Conservation (phyloP, 495 filamentous ascomycete genomes). For the Hypoxylon perforatum region DNA sequence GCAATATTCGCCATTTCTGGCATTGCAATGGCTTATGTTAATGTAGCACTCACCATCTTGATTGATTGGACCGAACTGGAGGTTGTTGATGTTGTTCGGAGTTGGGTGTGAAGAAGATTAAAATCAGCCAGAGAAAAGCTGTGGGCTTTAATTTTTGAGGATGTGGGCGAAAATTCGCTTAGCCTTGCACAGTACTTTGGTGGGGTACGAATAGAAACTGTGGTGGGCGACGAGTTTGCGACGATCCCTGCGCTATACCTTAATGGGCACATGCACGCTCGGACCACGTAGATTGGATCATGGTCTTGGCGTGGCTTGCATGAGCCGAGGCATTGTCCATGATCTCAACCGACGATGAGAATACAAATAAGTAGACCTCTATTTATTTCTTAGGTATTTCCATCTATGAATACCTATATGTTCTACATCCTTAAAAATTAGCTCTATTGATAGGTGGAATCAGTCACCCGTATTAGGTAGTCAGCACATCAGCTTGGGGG, state of each 20-base stretch:
- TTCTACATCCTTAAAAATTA: not conserved
- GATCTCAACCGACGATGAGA: too few species aligned
- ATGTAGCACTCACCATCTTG: conserved; percentile 68
- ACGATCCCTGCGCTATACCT: too few species aligned
- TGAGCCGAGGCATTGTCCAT: too few species aligned
- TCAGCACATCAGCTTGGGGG: too few species aligned
- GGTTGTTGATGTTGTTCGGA: conserved; percentile 45
- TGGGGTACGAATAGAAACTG: conserved; percentile 37
- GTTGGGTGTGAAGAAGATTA: conserved; percentile 30
- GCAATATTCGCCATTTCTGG: conserved; percentile 46
- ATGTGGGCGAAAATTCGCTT: conserved; percentile 50
- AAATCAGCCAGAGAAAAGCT: conserved; percentile 45
- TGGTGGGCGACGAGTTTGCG: conserved; percentile 40
- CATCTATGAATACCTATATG: not conserved
- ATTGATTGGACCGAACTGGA: conserved; percentile 57
- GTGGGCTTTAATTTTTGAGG: conserved; percentile 35
- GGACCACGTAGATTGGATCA: too few species aligned
- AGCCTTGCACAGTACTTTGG: conserved; percentile 27
- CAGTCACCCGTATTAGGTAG: too few species aligned
- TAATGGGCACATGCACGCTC: too few species aligned
- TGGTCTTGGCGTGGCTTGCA: too few species aligned
- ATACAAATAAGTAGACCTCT: too few species aligned
- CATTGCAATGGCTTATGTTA: conserved; percentile 33
- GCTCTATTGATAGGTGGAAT: too few species aligned
- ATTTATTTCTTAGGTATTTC: not conserved